phyloP scores from a whole-genome alignment of 495 filamentous ascomycete genomes.

The Acidomyces sp. region DNA sequence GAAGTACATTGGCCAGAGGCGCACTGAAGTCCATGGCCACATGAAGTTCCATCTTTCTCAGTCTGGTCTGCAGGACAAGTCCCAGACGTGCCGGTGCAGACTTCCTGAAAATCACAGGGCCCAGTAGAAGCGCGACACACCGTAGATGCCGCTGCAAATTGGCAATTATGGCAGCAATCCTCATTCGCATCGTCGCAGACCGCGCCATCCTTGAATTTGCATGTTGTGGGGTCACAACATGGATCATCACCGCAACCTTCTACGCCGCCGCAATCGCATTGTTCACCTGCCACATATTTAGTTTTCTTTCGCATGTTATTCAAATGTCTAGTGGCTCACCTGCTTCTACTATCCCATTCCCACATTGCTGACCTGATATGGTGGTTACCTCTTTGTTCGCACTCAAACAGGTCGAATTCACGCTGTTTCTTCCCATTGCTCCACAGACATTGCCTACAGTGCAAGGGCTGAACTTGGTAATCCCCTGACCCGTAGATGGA shows the following conservation, averaged over 20 bases:
- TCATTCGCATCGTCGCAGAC: slow-evolving; percentile 87
- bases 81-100: slow-evolving; percentile 58
- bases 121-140: slow-evolving; percentile 72
- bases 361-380: slow-evolving; percentile 77
- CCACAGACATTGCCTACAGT: slow-evolving; percentile 89
- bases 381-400: slow-evolving; percentile 75
- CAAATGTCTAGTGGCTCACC: too few relatives aligned
- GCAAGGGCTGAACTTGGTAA: slow-evolving; percentile 73
- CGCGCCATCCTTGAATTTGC: slow-evolving; percentile 63
- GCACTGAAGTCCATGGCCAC: slow-evolving; percentile 60
- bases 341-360: slow-evolving; percentile 90
- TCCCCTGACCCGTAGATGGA: slow-evolving; percentile 59
- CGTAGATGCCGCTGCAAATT: slow-evolving; percentile 48
- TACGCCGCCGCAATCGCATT: slow-evolving; percentile 86
- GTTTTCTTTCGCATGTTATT: too few relatives aligned
- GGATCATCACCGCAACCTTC: slow-evolving; percentile 54
- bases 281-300: too few relatives aligned
- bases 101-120: slow-evolving; percentile 71
- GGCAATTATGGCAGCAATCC: slow-evolving; percentile 72
- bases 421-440: slow-evolving; percentile 67
- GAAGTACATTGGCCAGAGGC: slow-evolving; percentile 93
- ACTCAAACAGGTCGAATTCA: slow-evolving; percentile 62
- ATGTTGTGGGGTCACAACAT: slow-evolving; percentile 81
- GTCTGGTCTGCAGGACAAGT: slow-evolving; percentile 61
- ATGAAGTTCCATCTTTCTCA: slow-evolving; percentile 53